Conservation (phyloP, 495 filamentous ascomycete genomes). For the Talaromyces trachyspermus region DNA sequence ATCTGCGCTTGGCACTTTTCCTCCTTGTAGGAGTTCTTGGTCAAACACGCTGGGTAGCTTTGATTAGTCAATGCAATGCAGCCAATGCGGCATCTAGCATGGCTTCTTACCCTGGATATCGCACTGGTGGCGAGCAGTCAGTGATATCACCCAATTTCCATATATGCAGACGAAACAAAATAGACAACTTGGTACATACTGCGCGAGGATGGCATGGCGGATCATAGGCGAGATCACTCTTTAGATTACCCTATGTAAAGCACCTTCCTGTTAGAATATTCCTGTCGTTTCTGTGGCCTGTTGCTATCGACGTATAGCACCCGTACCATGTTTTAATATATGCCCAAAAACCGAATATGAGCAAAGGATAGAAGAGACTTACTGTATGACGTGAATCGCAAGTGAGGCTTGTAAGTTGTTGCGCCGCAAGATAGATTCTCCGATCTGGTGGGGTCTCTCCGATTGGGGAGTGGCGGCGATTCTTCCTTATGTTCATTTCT, state of each 20-base stretch:
- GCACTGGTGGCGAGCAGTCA: conserved; percentile 46
- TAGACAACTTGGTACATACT: conserved; percentile 61
- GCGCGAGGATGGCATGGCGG: conserved; percentile 86
- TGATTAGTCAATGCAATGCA: conserved; percentile 9
- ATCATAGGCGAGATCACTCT: conserved; percentile 66
- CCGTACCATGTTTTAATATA: neutral
- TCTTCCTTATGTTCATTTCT: conserved; percentile 5
- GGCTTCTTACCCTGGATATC: conserved; percentile 70
- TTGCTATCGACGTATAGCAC: too few species aligned
- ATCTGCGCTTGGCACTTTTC: conserved; percentile 72
- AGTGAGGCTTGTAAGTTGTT: conserved; percentile 6
- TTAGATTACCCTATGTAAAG: conserved; percentile 36
- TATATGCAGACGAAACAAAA: too few species aligned
- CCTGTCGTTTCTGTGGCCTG: too few species aligned
- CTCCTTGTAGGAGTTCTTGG: conserved; percentile 81
- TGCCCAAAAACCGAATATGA: neutral
- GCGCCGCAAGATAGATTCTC: conserved; percentile 38
- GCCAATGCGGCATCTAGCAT: conserved; percentile 1
- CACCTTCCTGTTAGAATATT: neutral
- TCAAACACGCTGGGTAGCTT: conserved; percentile 60
- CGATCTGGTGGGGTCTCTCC: conserved; percentile 17
- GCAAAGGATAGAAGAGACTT: conserved; percentile 5
- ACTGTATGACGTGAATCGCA: conserved; percentile 5
- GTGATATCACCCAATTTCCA: neutral
- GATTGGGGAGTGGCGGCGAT: conserved; percentile 20